A percentile compares a stretch with the other conserved stretches of the same genome.
These are phyloP conservation scores for Biscutella laevigata DNA, from an alignment of 441 rosid genomes.

Conservation along the genomic window DNA sequence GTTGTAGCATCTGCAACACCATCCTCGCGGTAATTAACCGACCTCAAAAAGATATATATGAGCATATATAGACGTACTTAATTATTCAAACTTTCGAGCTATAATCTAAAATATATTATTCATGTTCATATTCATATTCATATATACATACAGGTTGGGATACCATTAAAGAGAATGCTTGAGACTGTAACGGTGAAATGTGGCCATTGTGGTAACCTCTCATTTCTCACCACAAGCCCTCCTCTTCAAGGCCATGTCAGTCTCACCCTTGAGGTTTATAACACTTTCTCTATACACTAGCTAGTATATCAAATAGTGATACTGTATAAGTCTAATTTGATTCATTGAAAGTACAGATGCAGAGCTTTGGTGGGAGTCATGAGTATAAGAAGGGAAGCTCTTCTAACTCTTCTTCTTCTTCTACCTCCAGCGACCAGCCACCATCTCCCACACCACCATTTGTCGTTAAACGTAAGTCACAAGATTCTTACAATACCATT, in stretches of 20 bases:
- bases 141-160: conserved; percentile 53
- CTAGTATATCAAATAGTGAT: not conserved
- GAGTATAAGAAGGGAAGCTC: conserved; percentile 55
- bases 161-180: conserved; percentile 80
- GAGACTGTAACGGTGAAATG: conserved; percentile 97
- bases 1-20: conserved; percentile 96
- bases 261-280: conserved; percentile 47
- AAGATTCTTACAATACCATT: not conserved
- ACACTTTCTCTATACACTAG: not conserved
- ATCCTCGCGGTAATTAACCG: conserved; percentile 70
- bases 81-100: not conserved
- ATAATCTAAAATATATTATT: too few relatives aligned
- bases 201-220: conserved; percentile 90
- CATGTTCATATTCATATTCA: too few relatives aligned
- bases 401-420: conserved; percentile 66
- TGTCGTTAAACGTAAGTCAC: conserved; percentile 72
- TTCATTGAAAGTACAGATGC: conserved; percentile 39
- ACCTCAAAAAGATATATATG: not conserved
- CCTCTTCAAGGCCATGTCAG: conserved; percentile 68
- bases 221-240: conserved; percentile 82
- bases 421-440: conserved; percentile 62
- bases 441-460: conserved; percentile 77
- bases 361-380: conserved; percentile 40
- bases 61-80: not conserved
- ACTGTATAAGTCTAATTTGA: conserved; percentile 15